Percentiles rank a stretch among this genome's conserved stretches.
phyloP scores from a whole-genome alignment of 805 yeast genomes.

The Saccharomyces jurei region DNA sequence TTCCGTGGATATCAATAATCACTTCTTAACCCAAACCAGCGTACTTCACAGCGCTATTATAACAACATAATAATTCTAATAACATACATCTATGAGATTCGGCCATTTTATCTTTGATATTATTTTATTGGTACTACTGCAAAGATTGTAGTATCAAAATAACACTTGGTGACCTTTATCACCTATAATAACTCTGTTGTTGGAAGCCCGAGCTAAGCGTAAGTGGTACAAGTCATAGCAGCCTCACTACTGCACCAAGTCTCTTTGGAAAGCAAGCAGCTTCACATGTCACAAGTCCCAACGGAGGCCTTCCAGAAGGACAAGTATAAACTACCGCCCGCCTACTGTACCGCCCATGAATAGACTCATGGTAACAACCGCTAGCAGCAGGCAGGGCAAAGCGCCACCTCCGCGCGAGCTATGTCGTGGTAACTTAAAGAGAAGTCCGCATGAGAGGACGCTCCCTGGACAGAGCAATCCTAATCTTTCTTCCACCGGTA shows the following conservation, averaged over 20 bases:
- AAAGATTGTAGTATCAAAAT: neutral
- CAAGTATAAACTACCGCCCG: neutral
- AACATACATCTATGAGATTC: constrained; percentile 96
- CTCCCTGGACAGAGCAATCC: neutral
- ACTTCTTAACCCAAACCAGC: neutral
- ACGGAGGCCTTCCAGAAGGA: neutral
- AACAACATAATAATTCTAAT: neutral
- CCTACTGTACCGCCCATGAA: neutral
- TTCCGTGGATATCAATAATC: neutral
- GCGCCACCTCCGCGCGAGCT: neutral
- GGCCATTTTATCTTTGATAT: constrained; percentile 54
- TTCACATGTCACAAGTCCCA: neutral
- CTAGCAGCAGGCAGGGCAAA: neutral
- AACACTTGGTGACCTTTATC: neutral
- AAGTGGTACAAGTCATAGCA: neutral
- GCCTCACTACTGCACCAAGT: neutral
- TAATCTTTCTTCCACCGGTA: neutral
- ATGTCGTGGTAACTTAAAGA: neutral
- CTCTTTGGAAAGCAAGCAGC: neutral
- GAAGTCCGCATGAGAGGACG: neutral
- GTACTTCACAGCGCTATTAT: neutral
- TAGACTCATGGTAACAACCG: too few species aligned
- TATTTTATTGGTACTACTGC: constrained; percentile 6
- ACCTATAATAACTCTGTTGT: neutral
- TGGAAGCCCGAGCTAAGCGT: neutral